A percentile compares a stretch with the other conserved stretches of the same genome.
Evolutionary conservation across 1,139 yeast species (phyloP).

Genomic region (Blastobotrys persicus): DNA sequence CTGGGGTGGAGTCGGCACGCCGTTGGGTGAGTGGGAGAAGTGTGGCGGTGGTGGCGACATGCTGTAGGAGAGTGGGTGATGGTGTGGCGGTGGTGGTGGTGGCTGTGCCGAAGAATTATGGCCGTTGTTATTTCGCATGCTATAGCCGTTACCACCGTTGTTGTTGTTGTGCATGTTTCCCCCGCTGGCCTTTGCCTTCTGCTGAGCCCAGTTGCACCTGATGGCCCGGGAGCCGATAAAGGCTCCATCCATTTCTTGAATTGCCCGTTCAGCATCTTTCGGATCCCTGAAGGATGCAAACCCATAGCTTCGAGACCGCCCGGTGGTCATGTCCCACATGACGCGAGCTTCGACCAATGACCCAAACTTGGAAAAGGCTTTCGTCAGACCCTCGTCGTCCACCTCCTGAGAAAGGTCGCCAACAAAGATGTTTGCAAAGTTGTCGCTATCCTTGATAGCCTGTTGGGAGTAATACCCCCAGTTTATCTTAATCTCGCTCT

Average conservation of each 20-base stretch:
- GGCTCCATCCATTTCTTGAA: constrained; percentile 72
- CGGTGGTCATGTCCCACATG: constrained; percentile 97
- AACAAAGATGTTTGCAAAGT: constrained; percentile 67
- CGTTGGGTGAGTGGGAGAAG: background rate
- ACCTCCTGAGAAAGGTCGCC: constrained; percentile 86
- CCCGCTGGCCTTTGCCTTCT: background rate
- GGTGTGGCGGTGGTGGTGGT: constrained; percentile 25
- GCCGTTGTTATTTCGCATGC: background rate
- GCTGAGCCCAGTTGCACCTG: constrained; percentile 83
- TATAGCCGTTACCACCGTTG: constrained; percentile 17
- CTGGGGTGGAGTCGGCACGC: background rate
- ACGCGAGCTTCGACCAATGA: constrained; percentile 82
- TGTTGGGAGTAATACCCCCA: constrained; percentile 83
- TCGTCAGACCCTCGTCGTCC: constrained; percentile 66
- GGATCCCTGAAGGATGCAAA: constrained; percentile 75
- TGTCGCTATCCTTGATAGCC: constrained; percentile 48
- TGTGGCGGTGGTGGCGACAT: constrained; percentile 5
- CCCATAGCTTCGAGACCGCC: constrained; percentile 88
- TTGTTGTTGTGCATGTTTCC: background rate
- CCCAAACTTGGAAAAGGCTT: constrained; percentile 57
- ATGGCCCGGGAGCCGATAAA: constrained; percentile 71
- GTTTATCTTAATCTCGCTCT: constrained; percentile 57
- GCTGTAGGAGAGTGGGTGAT: constrained; percentile 30
- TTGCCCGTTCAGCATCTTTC: constrained; percentile 71
- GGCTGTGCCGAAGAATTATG: background rate